Percentiles rank a stretch among this genome's conserved stretches.
Evolutionary conservation across 2,329 filamentous ascomycete genomes (phyloP).

Genomic region (Oidium heveae): DNA sequence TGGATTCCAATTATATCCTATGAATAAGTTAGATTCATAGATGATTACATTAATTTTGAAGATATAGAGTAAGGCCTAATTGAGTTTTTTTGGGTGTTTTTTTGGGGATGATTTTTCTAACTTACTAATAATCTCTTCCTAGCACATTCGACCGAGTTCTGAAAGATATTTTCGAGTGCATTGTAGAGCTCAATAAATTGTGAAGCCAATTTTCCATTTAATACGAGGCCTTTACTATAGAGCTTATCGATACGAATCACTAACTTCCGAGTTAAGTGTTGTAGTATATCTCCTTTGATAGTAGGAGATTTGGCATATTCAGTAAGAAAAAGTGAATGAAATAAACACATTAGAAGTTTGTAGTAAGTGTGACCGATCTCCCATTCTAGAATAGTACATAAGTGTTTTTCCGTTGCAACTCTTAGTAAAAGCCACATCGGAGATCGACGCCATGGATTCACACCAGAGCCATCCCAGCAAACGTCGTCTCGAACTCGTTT

Average conservation of each 20-base stretch:
- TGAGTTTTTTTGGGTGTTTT: too few species aligned
- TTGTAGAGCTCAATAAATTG: background rate
- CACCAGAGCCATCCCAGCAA: conserved; percentile 15
- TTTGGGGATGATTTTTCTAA: background rate
- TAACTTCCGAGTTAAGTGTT: background rate
- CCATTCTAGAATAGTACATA: conserved; percentile 18
- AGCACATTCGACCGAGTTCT: background rate
- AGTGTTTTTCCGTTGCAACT: conserved; percentile 27
- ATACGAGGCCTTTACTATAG: background rate
- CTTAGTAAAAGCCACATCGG: conserved; percentile 37
- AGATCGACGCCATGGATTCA: conserved; percentile 29
- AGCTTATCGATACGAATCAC: background rate
- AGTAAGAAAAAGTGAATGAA: conserved; percentile 22
- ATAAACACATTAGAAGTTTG: conserved; percentile 28
- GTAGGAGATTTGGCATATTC: background rate
- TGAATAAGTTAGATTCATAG: too few species aligned
- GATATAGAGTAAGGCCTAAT: too few species aligned
- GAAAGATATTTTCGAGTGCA: background rate
- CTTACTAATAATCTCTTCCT: background rate
- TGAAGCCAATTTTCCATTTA: background rate
- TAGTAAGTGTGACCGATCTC: conserved; percentile 22
- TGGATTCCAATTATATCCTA: too few species aligned
- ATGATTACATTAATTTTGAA: too few species aligned
- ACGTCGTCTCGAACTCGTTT: conserved; percentile 41
- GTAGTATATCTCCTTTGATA: background rate